Base-by-base conservation (phyloP, 2,329 filamentous ascomycete genomes). In the Xylaria sp. region DNA sequence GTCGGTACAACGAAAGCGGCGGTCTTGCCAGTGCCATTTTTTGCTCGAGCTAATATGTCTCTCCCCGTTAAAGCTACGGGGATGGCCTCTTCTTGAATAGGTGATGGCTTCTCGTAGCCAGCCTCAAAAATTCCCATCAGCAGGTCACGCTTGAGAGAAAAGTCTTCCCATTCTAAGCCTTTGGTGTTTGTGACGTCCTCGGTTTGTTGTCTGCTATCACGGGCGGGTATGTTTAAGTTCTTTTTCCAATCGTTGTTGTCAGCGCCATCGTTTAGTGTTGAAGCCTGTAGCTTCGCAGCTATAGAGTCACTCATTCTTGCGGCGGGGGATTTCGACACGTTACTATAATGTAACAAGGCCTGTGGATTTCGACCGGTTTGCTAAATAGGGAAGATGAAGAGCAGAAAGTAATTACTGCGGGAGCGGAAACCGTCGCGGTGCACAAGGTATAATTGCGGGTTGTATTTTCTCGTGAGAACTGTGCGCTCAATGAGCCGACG, bases 121-220 rank as follows among this genome's bases (percentile, higher is more conserved):
- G 96, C 96, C 85, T 99, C 96, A 82, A 98, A 99, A 74, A 99
- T 98, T 71, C 96, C 96, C 95, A 98, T 99, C 84, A 99, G 89
- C 70, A 99, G 85, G 80, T 97, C 93, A 79, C 96, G 89, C 85
- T 97, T 97, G 76, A 99, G 91, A 74, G 92, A 92, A 80, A 99
- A 98, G 75, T 98, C 93, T 82, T 99, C 97, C 79, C 98, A 99
- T 76, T 99, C 96, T 71, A 99, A 87, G 70, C 96, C 96, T 84
- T 98, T 98, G 39, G 95, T 99, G 77, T 94, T 94, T 67, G 95
- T 98, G 71, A 99, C 97, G 92, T 99, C 96, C 86, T 95, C 93
- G 73, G 93, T 96, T 82, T 96, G 93, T 75, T 91, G 89, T 82
- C 93, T 88, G 76, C 85, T 89, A 79, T 96, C 93, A 80, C 91